A percentile compares a stretch with the other conserved stretches of the same genome.
Conservation (phyloP, 805 yeast species). For the Candida multigemmis region DNA sequence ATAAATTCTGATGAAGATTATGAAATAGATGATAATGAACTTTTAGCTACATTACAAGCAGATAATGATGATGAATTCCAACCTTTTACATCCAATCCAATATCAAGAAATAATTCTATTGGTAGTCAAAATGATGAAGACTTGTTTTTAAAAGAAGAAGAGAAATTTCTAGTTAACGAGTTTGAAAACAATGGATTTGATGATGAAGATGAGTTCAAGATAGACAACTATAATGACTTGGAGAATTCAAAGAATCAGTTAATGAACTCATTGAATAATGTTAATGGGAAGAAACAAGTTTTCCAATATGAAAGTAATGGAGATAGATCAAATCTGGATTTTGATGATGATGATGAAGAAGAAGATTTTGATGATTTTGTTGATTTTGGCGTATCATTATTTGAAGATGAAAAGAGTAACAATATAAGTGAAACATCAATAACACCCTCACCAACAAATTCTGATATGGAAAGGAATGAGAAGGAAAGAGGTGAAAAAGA, state of each 20-base stretch:
- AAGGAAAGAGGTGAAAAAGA: conserved; percentile 2
- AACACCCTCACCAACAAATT: conserved; percentile 2
- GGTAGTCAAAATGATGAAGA: conserved; percentile 24
- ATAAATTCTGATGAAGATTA: conserved; percentile 57
- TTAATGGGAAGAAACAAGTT: conserved; percentile 22
- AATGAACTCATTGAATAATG: conserved; percentile 3
- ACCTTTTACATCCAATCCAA: conserved; percentile 4
- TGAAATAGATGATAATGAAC: conserved; percentile 42
- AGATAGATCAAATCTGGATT: conserved; percentile 23
- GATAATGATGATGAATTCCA: conserved; percentile 37
- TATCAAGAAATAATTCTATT: conserved; percentile 17
- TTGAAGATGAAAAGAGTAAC: conserved; percentile 6
- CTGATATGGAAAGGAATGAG: no score
- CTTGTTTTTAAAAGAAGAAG: conserved; percentile 34
- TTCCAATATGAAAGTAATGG: conserved; percentile 31
- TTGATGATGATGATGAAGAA: conserved; percentile 22
- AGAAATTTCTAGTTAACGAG: conserved; percentile 34
- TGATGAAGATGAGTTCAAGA: conserved; percentile 29
- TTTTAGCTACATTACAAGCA: conserved; percentile 37
- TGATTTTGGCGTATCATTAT: conserved; percentile 24
- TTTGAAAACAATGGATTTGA: conserved; percentile 38
- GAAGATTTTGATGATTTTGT: conserved; percentile 33
- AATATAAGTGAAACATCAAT: conserved; percentile 1
- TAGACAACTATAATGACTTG: conserved; percentile 1
- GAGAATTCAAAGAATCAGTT: conserved; percentile 7